These are phyloP conservation scores for Sporopachydermia quercuum DNA, from an alignment of 805 yeast species.

Conservation along the genomic window DNA sequence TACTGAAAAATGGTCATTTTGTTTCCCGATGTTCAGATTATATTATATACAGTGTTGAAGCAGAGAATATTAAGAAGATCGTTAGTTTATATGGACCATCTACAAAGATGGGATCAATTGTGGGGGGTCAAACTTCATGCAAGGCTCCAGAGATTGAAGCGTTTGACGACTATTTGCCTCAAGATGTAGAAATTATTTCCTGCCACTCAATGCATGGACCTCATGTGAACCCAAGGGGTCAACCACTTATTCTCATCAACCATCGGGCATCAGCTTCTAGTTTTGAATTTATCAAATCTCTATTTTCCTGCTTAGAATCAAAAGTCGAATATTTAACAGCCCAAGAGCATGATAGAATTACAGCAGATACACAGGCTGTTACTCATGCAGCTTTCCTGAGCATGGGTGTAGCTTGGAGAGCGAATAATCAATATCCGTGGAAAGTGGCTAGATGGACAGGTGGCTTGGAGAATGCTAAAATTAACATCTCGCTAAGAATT, in stretches of 20 bases:
- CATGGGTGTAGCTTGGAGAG: conserved; percentile 95
- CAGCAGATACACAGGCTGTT: conserved; percentile 97
- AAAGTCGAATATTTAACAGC: conserved; percentile 66
- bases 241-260: conserved; percentile 76
- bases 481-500: conserved; percentile 81
- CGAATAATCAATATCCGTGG: conserved; percentile 83
- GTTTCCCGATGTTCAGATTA: conserved; percentile 76
- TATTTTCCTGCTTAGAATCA: conserved; percentile 64
- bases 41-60: conserved; percentile 84
- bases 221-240: conserved; percentile 73
- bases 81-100: conserved; percentile 73
- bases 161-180: conserved; percentile 60
- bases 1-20: conserved; percentile 65
- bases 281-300: conserved; percentile 41
- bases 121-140: conserved; percentile 98
- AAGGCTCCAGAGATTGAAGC: conserved; percentile 83
- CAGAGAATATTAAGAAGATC: conserved; percentile 63
- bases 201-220: conserved; percentile 96
- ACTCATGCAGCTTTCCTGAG: conserved; percentile 95
- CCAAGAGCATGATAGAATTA: conserved; percentile 83
- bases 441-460: conserved; percentile 69
- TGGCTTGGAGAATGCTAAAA: conserved; percentile 91
- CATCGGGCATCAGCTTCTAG: conserved; percentile 46
- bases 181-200: conserved; percentile 69
- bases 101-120: conserved; percentile 74